phyloP scores from a whole-genome alignment of 805 yeast genomes.

The Saturnispora besseyi region DNA sequence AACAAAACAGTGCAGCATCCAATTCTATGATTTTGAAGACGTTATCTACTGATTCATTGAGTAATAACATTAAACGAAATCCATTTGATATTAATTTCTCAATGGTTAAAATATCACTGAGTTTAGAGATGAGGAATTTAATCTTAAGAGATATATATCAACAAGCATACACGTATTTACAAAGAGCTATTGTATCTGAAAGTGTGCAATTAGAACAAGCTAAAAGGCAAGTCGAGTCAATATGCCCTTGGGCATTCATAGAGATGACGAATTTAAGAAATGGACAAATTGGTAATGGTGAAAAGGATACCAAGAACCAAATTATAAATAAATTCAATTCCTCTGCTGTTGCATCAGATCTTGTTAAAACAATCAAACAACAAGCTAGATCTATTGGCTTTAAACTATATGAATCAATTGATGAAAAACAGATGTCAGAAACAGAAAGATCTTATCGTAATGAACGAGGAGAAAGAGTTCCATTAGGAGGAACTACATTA shows the following conservation, averaged over 20 bases:
- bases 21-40: neutral
- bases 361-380: constrained; percentile 14
- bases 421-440: neutral
- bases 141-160: constrained; percentile 24
- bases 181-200: constrained; percentile 9
- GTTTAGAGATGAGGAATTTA: constrained; percentile 13
- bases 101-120: constrained; percentile 18
- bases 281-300: neutral
- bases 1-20: constrained; percentile 5
- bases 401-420: neutral
- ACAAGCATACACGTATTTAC: constrained; percentile 15
- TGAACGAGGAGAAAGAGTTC: constrained; percentile 8
- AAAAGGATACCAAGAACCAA: neutral
- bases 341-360: constrained; percentile 16
- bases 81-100: constrained; percentile 23
- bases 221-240: constrained; percentile 9
- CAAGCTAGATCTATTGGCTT: constrained; percentile 14
- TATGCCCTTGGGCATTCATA: constrained; percentile 20
- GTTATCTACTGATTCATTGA: neutral
- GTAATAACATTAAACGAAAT: constrained; percentile 15
- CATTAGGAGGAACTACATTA: constrained; percentile 6
- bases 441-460: constrained; percentile 3
- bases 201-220: constrained; percentile 11
- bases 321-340: neutral
- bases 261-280: constrained; percentile 14